Conservation (phyloP, 805 yeast species). For the Candida maris region DNA sequence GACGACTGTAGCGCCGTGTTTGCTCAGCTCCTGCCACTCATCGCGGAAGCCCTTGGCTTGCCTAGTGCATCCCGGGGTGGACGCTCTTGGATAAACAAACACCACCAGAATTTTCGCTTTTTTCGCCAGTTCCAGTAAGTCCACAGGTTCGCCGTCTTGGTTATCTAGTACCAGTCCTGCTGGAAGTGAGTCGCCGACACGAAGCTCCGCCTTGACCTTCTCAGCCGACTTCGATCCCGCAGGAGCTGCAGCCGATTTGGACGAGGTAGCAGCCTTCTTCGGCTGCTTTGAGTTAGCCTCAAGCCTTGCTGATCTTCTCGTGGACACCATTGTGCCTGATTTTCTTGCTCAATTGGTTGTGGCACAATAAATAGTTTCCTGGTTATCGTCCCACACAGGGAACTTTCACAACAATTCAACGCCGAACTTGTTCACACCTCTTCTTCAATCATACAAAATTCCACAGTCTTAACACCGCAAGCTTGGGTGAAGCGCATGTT, state of each 20-base stretch:
- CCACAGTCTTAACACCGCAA: too few relatives aligned
- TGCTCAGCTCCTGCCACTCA: constrained; percentile 46
- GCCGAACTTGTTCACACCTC: too few relatives aligned
- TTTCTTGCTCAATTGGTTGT: too few relatives aligned
- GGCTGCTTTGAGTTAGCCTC: not conserved
- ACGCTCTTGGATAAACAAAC: constrained; percentile 86
- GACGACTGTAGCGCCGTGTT: constrained; percentile 55
- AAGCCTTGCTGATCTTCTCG: not conserved
- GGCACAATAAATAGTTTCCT: too few relatives aligned
- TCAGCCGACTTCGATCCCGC: not conserved
- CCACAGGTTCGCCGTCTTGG: constrained; percentile 45
- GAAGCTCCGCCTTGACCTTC: constrained; percentile 2
- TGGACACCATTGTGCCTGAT: not conserved
- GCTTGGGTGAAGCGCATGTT: too few relatives aligned
- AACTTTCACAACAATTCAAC: too few relatives aligned
- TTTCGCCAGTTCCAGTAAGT: constrained; percentile 25
- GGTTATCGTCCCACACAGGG: too few relatives aligned
- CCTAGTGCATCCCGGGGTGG: constrained; percentile 94
- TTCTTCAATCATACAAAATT: too few relatives aligned
- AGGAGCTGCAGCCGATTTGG: not conserved
- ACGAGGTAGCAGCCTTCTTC: not conserved
- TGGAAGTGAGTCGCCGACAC: constrained; percentile 20
- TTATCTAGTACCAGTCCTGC: constrained; percentile 52
- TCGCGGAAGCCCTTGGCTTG: constrained; percentile 89
- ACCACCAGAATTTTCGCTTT: constrained; percentile 44